Evolutionary conservation across 2,329 filamentous ascomycete genomes (phyloP).

Genomic region (Alternaria angustiovoidea): DNA sequence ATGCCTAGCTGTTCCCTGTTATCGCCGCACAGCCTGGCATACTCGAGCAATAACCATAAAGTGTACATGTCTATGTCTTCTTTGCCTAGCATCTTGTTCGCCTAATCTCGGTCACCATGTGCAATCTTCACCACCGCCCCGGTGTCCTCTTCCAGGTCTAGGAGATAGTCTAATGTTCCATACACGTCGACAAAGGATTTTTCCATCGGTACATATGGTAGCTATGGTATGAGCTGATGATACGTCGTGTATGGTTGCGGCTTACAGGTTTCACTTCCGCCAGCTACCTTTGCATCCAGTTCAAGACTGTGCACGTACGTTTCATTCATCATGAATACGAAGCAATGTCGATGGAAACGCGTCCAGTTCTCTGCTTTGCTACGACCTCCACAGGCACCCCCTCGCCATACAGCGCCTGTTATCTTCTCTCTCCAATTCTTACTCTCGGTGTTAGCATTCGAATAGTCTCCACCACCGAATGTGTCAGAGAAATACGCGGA

Average conservation of each 20-base stretch:
- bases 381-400: constrained; percentile 57
- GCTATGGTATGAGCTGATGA: constrained; percentile 72
- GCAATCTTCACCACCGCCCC: constrained; percentile 65
- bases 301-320: constrained; percentile 66
- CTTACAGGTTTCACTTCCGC: constrained; percentile 49
- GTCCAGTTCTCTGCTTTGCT: constrained; percentile 68
- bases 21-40: constrained; percentile 55
- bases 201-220: constrained; percentile 85
- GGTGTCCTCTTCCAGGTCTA: constrained; percentile 55
- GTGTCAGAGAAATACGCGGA: constrained; percentile 60
- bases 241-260: constrained; percentile 52
- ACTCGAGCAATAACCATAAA: constrained; percentile 63
- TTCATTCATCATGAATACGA: constrained; percentile 75
- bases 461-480: constrained; percentile 47
- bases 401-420: constrained; percentile 57
- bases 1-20: constrained; percentile 52
- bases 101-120: constrained; percentile 71
- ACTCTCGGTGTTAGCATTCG: constrained; percentile 51
- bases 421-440: constrained; percentile 55
- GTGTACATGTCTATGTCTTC: constrained; percentile 80
- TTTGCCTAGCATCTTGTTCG: constrained; percentile 70
- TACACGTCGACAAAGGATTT: constrained; percentile 75
- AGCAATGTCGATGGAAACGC: constrained; percentile 78
- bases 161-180: constrained; percentile 76
- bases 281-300: constrained; percentile 19